Base-by-base conservation (phyloP, 176 grass and related monocot species). In the Oryza nivara region DNA sequence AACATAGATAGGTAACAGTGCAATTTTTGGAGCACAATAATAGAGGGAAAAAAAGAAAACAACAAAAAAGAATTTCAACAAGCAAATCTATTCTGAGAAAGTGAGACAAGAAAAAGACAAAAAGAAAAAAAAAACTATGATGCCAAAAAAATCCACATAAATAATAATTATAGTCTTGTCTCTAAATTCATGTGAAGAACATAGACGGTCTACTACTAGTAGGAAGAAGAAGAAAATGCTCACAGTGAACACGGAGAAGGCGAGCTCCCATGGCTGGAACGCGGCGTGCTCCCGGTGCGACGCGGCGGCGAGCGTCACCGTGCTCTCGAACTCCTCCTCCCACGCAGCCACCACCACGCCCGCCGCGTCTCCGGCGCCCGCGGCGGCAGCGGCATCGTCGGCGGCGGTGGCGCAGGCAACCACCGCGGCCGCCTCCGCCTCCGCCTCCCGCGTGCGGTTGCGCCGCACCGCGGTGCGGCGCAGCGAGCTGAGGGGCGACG, bases 281-380 rank as follows among this genome's bases (percentile, higher is more conserved):
- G 72, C 81, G 8, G 71, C 17, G 40, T 68, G 30, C 58, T 94
- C 97, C 74, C 90, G 83, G n/a, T 94, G 88, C 16, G 86, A 83
- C 35, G 86, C 89, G 56, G 88, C 82, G 26, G 89, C 87, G 32
- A 99, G 89, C 52, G 91, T 91, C 11, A 91, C 89, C 9, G 83
- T 85, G 76, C 86, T 89, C 60, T 90, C 90, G 79, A 99, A 99
- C 82, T 88, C 96, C 81, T 99, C 97, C 35, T 99, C 91, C 97
- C 93, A 99, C 51, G 60, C 68, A 32, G 30, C 30, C 9, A 69
- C 76, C n/a, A 34, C 23, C 65, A 12, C 40, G 15, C 16, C 67
- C 67, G 35, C 67, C 67, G 9, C 35, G 47, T 7, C 28, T 2
- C 58, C 44, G 13, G 63, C 41, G 8, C 41, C 8, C 8, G 80